Base-by-base conservation (phyloP, 306 rosid genomes). In the Lotus japonicus region DNA sequence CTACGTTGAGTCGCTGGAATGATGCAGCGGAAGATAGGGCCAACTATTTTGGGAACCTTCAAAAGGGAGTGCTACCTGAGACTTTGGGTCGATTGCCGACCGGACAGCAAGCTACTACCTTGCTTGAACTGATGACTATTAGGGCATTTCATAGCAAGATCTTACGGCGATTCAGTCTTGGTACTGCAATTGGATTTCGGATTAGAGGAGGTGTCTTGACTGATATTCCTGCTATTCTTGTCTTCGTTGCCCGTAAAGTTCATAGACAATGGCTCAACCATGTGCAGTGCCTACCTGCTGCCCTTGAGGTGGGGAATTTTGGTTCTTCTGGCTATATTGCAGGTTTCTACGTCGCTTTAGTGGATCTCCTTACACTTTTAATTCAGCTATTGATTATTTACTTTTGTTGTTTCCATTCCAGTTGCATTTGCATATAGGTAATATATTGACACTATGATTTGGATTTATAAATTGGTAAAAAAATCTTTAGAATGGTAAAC, bases 61-160 rank as follows among this genome's bases (percentile, higher is more conserved):
- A 95, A 72, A 95, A 95, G 87, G 96, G 86, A 31, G 97, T 85
- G 70, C 90, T 95, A 42, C 99, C 99, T 58, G 99, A 95, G 82
- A 90, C 88, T 69, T 70, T 88, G 67, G 96, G 96, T 66, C 75
- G 82, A 46, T 78, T 95, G 84, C 99, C 99, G 31, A 75, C 95
- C 54, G 99, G 99, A 58, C 96, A 85, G 73, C 97, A 79, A 74
- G 97, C 99, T 70, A 95, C 97, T 49, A 87, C 99, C 78, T 90
- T 95, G 79, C 99, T 88, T 68, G 99, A 95, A 75, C 83, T 95
- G 72, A 95, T 95, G 99, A 95, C 97, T 70, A 95, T 95, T 44
- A 90, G 99, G 82, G 99, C 99, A 21, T 95, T 95, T 72, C 99
- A 95, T 73, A 95, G 99, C 89, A 95, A 95, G 86, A 86, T 85